phyloP scores from a whole-genome alignment of 352 stramenopile genomes.

The Phytophthora kernoviae region DNA sequence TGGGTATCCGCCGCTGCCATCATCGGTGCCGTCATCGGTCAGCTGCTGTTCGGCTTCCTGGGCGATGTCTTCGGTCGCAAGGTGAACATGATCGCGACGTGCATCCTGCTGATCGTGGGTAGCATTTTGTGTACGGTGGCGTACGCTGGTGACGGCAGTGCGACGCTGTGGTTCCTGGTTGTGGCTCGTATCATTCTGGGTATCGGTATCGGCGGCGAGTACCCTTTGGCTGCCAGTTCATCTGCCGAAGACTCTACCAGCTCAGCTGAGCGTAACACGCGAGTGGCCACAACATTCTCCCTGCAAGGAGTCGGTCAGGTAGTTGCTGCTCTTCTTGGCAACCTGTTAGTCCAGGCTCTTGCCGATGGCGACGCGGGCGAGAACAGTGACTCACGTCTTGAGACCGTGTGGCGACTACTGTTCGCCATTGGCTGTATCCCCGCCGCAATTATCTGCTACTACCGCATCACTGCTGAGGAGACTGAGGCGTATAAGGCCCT shows the following conservation, averaged over 20 bases:
- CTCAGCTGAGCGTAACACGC: slow-evolving; percentile 29
- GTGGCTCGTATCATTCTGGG: slow-evolving; percentile 42
- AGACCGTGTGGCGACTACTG: slow-evolving; percentile 59
- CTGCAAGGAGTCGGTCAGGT: slow-evolving; percentile 43
- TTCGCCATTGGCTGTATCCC: slow-evolving; percentile 52
- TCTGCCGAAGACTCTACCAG: slow-evolving; percentile 39
- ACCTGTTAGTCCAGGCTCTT: slow-evolving; percentile 33
- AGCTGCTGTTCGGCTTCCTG: slow-evolving; percentile 53
- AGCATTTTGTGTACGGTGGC: slow-evolving; percentile 45
- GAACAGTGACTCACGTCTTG: slow-evolving; percentile 37
- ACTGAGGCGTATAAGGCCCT: slow-evolving; percentile 45
- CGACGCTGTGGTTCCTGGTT: slow-evolving; percentile 51
- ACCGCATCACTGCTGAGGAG: slow-evolving; percentile 50
- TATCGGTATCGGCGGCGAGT: slow-evolving; percentile 44
- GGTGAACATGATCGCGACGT: slow-evolving; percentile 64
- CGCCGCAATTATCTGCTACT: slow-evolving; percentile 47
- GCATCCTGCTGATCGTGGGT: slow-evolving; percentile 49
- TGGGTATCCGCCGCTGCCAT: slow-evolving; percentile 48
- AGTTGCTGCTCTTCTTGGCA: slow-evolving; percentile 35
- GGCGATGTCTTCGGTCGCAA: slow-evolving; percentile 57
- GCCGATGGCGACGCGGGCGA: slow-evolving; percentile 28
- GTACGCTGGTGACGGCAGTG: slow-evolving; percentile 27
- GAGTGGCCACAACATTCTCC: slow-evolving; percentile 43
- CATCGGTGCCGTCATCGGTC: slow-evolving; percentile 55
- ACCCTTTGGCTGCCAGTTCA: slow-evolving; percentile 37